Evolutionary conservation across 208 protist species (phyloP).

Genomic region (Crithidia fasciculata): DNA sequence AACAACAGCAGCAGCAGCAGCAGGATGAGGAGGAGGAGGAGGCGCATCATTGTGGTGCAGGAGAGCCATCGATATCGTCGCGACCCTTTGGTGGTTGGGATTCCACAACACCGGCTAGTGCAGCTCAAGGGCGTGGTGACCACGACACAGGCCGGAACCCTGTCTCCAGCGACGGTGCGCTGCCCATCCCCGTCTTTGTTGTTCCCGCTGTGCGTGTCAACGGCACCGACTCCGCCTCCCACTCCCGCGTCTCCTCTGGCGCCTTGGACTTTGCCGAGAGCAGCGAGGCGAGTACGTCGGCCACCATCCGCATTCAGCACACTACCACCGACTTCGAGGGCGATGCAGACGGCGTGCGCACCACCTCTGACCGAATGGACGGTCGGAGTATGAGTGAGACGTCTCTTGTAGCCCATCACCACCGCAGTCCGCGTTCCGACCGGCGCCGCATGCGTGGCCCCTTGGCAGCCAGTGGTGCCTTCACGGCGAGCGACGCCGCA

Average conservation of each 20-base stretch:
- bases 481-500: slow-evolving; percentile 14
- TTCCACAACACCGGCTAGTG: too few relatives aligned
- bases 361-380: not conserved
- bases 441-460: not conserved
- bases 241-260: not conserved
- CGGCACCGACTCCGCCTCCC: not conserved
- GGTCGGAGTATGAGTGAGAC: too few relatives aligned
- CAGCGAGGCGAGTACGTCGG: not conserved
- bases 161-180: too few relatives aligned
- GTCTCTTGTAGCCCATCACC: too few relatives aligned
- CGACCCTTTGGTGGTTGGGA: too few relatives aligned
- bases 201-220: slow-evolving; percentile 1
- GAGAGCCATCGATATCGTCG: too few relatives aligned
- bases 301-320: slow-evolving; percentile 6
- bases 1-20: not conserved
- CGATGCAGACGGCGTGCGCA: not conserved
- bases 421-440: too few relatives aligned
- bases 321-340: not conserved
- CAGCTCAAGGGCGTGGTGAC: not conserved
- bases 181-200: not conserved
- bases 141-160: not conserved
- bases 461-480: not conserved
- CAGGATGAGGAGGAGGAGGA: not conserved
- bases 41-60: too few relatives aligned
- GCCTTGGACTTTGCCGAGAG: not conserved